These are phyloP conservation scores for Thermomucor indicae-seudaticae DNA, from an alignment of 371 early-diverging fungal species.

Conservation along the genomic window DNA sequence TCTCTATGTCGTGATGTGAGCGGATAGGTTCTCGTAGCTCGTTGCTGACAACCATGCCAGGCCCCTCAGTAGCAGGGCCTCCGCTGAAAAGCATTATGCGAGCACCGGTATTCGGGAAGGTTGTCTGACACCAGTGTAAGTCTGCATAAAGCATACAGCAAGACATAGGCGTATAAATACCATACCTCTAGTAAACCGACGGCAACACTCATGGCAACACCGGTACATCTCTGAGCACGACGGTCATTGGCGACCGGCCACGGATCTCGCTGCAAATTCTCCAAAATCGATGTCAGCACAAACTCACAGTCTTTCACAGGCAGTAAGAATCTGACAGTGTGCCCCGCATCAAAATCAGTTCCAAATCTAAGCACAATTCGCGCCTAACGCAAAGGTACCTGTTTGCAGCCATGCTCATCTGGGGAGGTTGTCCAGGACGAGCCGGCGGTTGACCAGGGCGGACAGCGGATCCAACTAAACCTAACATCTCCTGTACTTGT, in stretches of 20 bases:
- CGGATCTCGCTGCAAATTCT: slow-evolving; percentile 97
- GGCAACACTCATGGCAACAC: slow-evolving; percentile 97
- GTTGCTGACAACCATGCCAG: slow-evolving; percentile 93
- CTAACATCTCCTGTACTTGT: slow-evolving; percentile 96
- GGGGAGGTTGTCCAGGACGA: slow-evolving; percentile 65
- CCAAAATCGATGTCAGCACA: slow-evolving; percentile 89
- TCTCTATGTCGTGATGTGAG: slow-evolving; percentile 97
- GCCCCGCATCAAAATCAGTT: neutral
- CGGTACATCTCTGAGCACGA: slow-evolving; percentile 97
- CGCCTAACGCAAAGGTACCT: no score
- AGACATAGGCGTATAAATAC: neutral
- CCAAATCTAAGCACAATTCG: no score
- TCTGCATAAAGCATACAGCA: no score
- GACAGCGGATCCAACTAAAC: slow-evolving; percentile 55
- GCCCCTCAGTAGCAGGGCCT: slow-evolving; percentile 98
- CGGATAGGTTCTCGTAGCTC: slow-evolving; percentile 96
- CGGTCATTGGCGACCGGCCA: slow-evolving; percentile 97
- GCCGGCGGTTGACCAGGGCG: slow-evolving; percentile 58
- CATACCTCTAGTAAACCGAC: slow-evolving; percentile 86
- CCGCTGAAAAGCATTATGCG: slow-evolving; percentile 97
- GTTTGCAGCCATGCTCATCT: slow-evolving; percentile 49
- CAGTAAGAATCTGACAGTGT: slow-evolving; percentile 67
- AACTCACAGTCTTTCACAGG: slow-evolving; percentile 95
- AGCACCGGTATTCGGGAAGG: slow-evolving; percentile 93
- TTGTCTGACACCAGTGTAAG: slow-evolving; percentile 40